Evolutionary conservation across 1,284 basidiomycete genomes (phyloP), one percentile per base, ranked within the genome.

Genomic region (Apiotrichum mycotoxinovorans): DNA sequence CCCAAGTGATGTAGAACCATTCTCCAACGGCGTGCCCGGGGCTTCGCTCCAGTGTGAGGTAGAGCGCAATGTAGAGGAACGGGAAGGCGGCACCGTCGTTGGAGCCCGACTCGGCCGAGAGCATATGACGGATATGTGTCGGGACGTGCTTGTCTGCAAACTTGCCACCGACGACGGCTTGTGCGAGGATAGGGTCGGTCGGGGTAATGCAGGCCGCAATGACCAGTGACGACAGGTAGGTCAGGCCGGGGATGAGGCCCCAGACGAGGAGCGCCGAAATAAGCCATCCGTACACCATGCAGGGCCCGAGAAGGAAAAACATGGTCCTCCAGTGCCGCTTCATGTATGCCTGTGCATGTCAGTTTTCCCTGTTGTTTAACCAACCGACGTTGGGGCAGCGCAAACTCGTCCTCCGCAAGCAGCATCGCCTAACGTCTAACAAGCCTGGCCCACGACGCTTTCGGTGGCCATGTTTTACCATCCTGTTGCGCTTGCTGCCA

Each of bases 111-210:
- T 98, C 94, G 1, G 91, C 92, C 3, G 89, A 84, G n/a, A 97
- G 79, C 54, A 96, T 82, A 75, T 98, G 91, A 38, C 94, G 86
- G 47, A 98, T 83, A 74, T 99, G 96, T 0, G 91, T 87, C 0
- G 95, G 95, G 18, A 99, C 95, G 69, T 99, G 95, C 72, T 97
- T 96, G 75, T 98, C 90, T 2, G 95, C 95, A 79, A 95, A 99
- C 77, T 92, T 95, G 52, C 96, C 95, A 70, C 96, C 95, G 15
- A 98, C 88, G 54, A 98, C 77, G 26, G 79, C 79, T 52, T 81
- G 80, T 0, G 80, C 78, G 61, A 80, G 70, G 59, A 79, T 80
- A 25, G 95, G 95, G 77, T 98, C 96, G 12, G 96, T 98, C 0
- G 95, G 96, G 0, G 95, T 97, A 26, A 97, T 84, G 74, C 91